Evolutionary conservation across 441 rosid genomes (phyloP), one percentile per base, ranked within the genome.

Genomic region (Euphorbia corollata): DNA sequence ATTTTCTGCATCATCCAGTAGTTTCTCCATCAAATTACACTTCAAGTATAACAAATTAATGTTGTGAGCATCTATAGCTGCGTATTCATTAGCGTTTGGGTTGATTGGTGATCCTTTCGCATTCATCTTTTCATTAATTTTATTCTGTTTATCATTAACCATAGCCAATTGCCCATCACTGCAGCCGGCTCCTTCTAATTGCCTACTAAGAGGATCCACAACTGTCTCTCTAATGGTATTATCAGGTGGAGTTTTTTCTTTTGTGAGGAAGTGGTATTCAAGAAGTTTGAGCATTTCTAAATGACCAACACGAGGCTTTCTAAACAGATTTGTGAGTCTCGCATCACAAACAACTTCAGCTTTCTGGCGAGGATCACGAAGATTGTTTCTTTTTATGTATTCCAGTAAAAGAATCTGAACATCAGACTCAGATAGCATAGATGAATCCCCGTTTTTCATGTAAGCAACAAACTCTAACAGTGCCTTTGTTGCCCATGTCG

Each of bases 251-350:
- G 83, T 76, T 61, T 75, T 79, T 54, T 83, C 92, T 65, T 83
- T 78, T 53, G 67, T 64, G 13, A 85, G 85, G 76, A 85, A 85
- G 73, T 95, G 99, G 67, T 76, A 75, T 62, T 87, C 96, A 61
- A 95, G 87, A 82, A 95, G 93, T 87, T 86, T 87, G 71, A 84
- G 82, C 98, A 94, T 91, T 79, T 94, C 96, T 78, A 86, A 58
- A 73, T 85, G 96, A 32, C 84, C 92, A 70, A 91, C 81, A 72
- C 77, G 79, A 61, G 73, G 81, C 76, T 78, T 87, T 22, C 92
- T 78, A 64, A 94, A 91, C 73, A 94, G 83, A 68, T 73, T 84
- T 65, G 67, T 43, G 63, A 94, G 99, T 86, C 71, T 86, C 24
- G 85, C 11, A 60, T 94, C 99, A 73, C 98, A 94, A 61, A 71